Evolutionary conservation across 75 land plant genomes (phyloP).

Genomic region (Ceratopteris richardii): DNA sequence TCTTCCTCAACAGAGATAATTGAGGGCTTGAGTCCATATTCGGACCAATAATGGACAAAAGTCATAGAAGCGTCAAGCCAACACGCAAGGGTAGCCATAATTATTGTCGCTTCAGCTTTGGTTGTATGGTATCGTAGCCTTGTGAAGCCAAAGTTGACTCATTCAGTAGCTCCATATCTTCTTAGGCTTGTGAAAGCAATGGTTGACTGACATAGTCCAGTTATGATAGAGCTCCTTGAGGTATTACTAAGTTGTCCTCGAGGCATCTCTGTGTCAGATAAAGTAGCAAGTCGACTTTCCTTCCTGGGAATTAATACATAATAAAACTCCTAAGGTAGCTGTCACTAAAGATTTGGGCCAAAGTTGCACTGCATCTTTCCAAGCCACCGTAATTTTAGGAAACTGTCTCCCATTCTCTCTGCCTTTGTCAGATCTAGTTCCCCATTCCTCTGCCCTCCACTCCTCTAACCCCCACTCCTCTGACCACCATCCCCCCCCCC

Average conservation of each 20-base stretch:
- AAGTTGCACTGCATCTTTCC: conserved; percentile 24
- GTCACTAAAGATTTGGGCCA: conserved; percentile 6
- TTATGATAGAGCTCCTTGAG: conserved; percentile 79
- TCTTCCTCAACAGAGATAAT: conserved; percentile 9
- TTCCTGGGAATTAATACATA: conserved; percentile 68
- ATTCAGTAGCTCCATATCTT: conserved; percentile 48
- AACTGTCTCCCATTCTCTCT: conserved; percentile 67
- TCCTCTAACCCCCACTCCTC: conserved; percentile 54
- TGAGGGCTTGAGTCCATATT: conserved; percentile 75
- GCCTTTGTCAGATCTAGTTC: conserved; percentile 60
- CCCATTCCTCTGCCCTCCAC: conserved; percentile 49
- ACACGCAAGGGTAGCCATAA: conserved; percentile 70
- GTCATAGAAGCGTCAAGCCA: conserved; percentile 72
- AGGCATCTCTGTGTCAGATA: conserved; percentile 43
- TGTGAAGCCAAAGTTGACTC: conserved; percentile 44
- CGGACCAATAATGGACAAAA: conserved; percentile 57
- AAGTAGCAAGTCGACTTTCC: conserved; percentile 62
- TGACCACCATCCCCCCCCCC: too few relatives aligned
- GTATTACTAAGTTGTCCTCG: conserved; percentile 83
- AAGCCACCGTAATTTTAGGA: conserved; percentile 47
- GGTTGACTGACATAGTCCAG: conserved; percentile 71
- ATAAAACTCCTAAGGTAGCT: conserved; percentile 38
- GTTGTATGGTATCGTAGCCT: conserved; percentile 81
- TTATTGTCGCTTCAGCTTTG: conserved; percentile 72
- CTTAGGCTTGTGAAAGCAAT: conserved; percentile 68